phyloP scores from a whole-genome alignment of 805 yeast genomes.

The Candida mattraensis region DNA sequence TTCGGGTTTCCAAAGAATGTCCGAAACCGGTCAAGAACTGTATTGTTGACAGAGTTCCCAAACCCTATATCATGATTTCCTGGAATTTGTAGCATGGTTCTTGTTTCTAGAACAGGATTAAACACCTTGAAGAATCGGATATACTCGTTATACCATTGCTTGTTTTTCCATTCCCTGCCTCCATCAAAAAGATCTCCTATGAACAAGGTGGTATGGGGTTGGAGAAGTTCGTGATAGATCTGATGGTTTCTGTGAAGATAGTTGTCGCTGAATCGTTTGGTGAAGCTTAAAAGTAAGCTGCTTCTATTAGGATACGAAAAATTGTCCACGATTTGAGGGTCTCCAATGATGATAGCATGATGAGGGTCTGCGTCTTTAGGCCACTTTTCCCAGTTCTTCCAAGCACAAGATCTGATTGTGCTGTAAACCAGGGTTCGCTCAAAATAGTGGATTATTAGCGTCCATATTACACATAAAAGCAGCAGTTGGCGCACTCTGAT shows the following conservation, averaged over 20 bases:
- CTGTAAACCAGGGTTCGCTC: conserved; percentile 52
- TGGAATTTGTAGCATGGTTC: conserved; percentile 51
- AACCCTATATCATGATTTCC: conserved; percentile 98
- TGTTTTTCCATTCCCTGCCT: conserved; percentile 55
- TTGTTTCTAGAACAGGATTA: conserved; percentile 39
- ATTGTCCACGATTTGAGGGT: conserved; percentile 89
- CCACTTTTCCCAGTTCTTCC: conserved; percentile 74
- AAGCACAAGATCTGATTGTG: conserved; percentile 49
- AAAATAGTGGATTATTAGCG: conserved; percentile 45
- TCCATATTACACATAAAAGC: conserved; percentile 40
- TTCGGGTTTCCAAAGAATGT: conserved; percentile 73
- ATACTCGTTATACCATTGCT: conserved; percentile 64
- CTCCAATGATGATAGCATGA: conserved; percentile 63
- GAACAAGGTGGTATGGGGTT: conserved; percentile 76
- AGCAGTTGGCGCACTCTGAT: conserved; percentile 17
- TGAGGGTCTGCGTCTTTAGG: conserved; percentile 25
- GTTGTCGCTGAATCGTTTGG: conserved; percentile 66
- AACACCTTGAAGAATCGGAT: conserved; percentile 66
- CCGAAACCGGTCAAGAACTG: conserved; percentile 61
- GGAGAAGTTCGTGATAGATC: conserved; percentile 52
- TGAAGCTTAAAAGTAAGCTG: conserved; percentile 46
- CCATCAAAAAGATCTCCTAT: conserved; percentile 94
- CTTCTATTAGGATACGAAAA: conserved; percentile 82
- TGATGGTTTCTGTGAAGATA: conserved; percentile 79
- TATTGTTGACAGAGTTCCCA: conserved; percentile 63